Base-by-base conservation (phyloP, 139 green algal genomes). In the Chlorella ohadii region DNA sequence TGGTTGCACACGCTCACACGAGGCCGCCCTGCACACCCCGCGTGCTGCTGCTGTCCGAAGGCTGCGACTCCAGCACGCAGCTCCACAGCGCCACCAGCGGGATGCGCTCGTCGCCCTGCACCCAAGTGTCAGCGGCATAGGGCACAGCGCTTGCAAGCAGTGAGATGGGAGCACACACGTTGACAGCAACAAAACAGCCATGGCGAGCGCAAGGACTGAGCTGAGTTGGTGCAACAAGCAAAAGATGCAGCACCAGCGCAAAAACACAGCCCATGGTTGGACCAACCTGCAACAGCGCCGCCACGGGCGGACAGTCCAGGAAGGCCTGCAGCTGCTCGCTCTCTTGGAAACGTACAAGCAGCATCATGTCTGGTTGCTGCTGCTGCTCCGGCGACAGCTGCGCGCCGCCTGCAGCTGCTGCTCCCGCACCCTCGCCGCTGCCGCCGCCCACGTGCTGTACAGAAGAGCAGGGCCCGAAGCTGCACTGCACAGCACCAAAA, bases 401-500 rank as follows among this genome's bases (percentile, higher is more conserved):
- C 16, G 23, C 36, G 20, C 16, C 72, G 34, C 56, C 38, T 81
- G 57, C 31, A 12, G 34, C 63, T 33, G 55, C 51, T 84, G 59
- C 34, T 17, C 59, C 56, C n/a, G 41, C 51, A 5, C 27, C 13
- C 23, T 31, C 16, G 11, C 7, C n/a, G 36, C 25, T 34, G 39
- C 80, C 79, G 36, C 25, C 55, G 39, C 80, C 79, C 20, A 9
- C 3, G 63, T 16, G 20, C 66, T 78, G 38, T 27, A 77, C 55
- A 56, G 71, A 78, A 27, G 75, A 33, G 83, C 83, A 87, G 5
- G 63, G 31, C 0, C 85, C 85, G 44, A 39, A 77, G 51, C 33
- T 74, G 65, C 65, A 76, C 73, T 89, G 86, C 28, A 87, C 86
- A 1, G 86, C 86, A 0, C 74, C 81, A 81, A 85, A 89, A 13